Evolutionary conservation across 1,139 yeast genomes (phyloP).

Genomic region (Hansenula lynferdii): DNA sequence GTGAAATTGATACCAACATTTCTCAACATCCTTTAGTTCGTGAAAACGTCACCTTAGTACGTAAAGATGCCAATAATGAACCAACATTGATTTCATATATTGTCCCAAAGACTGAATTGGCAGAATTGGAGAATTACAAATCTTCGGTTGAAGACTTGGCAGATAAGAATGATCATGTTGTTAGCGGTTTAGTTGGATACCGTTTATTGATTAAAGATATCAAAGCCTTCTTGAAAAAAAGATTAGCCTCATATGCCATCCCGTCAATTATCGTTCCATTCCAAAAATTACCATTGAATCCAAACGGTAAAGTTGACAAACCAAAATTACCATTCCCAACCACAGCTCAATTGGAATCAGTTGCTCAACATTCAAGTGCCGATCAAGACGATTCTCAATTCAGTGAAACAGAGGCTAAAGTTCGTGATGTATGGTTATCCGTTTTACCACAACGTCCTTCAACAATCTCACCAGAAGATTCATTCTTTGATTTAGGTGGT

Average conservation of each 20-base stretch:
- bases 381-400: slow-evolving; percentile 48
- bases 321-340: slow-evolving; percentile 96
- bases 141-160: slow-evolving; percentile 39
- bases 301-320: slow-evolving; percentile 97
- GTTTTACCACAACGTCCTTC: slow-evolving; percentile 86
- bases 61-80: slow-evolving; percentile 89
- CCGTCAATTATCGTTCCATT: slow-evolving; percentile 91
- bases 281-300: slow-evolving; percentile 83
- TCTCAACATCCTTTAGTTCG: slow-evolving; percentile 90
- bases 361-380: slow-evolving; percentile 33
- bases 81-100: slow-evolving; percentile 87
- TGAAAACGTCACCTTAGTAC: slow-evolving; percentile 89
- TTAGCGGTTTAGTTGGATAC: slow-evolving; percentile 73
- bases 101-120: slow-evolving; percentile 70
- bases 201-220: slow-evolving; percentile 76
- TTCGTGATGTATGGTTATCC: slow-evolving; percentile 79
- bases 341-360: slow-evolving; percentile 60
- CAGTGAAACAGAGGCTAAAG: slow-evolving; percentile 57
- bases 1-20: slow-evolving; percentile 96
- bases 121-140: slow-evolving; percentile 50
- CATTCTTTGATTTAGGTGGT: slow-evolving; percentile 97
- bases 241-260: slow-evolving; percentile 92
- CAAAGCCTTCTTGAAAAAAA: slow-evolving; percentile 74
- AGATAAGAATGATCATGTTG: slow-evolving; percentile 56
- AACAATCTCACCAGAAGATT: slow-evolving; percentile 68